Evolutionary conservation across 2,329 filamentous ascomycete genomes (phyloP).

Genomic region (Aspergillus sp.): DNA sequence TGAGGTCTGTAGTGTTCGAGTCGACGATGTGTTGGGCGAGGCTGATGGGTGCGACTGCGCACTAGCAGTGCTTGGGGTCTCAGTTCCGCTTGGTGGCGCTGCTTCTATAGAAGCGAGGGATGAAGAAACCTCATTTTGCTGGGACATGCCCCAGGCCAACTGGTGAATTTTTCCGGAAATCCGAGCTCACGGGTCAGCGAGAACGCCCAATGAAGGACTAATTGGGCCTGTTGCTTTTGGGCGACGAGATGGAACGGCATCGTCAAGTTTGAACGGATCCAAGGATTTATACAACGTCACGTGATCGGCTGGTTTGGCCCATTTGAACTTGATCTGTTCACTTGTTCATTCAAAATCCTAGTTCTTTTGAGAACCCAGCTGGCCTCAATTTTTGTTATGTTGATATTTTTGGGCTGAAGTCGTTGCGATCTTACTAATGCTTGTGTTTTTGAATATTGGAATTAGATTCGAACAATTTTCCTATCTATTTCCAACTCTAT

Average conservation of each 20-base stretch:
- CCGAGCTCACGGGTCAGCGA: background rate
- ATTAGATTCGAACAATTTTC: background rate
- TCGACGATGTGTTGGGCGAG: constrained; percentile 13
- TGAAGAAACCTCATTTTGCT: constrained; percentile 23
- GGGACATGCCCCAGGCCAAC: constrained; percentile 21
- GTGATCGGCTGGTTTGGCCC: constrained; percentile 16
- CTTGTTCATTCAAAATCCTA: no score
- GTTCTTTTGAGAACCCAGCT: no score
- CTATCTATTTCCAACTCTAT: background rate
- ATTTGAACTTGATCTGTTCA: background rate
- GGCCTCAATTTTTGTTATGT: background rate
- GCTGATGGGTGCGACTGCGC: constrained; percentile 16
- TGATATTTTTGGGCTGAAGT: background rate
- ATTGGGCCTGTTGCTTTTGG: background rate
- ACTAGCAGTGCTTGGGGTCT: constrained; percentile 8
- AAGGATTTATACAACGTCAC: constrained; percentile 32
- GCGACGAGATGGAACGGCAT: background rate
- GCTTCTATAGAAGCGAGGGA: constrained; percentile 26
- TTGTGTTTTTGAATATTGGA: background rate
- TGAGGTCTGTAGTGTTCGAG: background rate
- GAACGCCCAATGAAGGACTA: background rate
- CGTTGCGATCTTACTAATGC: background rate
- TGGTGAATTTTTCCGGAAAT: background rate
- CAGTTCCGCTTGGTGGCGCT: constrained; percentile 19
- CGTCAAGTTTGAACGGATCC: constrained; percentile 17